Conservation (phyloP, 2,329 filamentous ascomycete species). For the Stachybotrys elegans region DNA sequence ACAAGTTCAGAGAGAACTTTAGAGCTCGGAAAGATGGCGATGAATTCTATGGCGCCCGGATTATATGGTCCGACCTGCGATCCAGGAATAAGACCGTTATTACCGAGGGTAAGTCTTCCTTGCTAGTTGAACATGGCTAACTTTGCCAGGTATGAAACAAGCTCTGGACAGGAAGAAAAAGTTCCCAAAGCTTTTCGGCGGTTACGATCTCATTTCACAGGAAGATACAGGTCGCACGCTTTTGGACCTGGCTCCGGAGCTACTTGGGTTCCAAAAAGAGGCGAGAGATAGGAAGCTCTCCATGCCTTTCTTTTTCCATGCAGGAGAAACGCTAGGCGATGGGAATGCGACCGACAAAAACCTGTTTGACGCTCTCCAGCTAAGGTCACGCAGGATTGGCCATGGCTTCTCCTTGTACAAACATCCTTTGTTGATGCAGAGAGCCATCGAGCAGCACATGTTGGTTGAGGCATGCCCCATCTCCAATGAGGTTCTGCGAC, state of each 20-base stretch:
- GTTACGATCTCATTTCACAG: constrained; percentile 1
- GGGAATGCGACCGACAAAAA: constrained; percentile 59
- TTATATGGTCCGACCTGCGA: too few relatives aligned
- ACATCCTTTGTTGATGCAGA: constrained; percentile 61
- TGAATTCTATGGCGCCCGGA: too few relatives aligned
- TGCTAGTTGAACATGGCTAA: too few relatives aligned
- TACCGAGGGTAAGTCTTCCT: too few relatives aligned
- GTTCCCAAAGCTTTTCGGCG: too few relatives aligned
- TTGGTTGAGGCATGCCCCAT: constrained; percentile 63
- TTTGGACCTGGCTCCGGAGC: background rate
- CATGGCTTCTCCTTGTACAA: constrained; percentile 64
- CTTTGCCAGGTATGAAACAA: too few relatives aligned
- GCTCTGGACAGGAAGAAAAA: too few relatives aligned
- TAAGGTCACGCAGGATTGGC: constrained; percentile 61
- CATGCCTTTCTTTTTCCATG: constrained; percentile 68
- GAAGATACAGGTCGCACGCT: constrained; percentile 1
- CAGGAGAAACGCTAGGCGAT: constrained; percentile 61
- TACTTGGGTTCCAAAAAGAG: constrained; percentile 4
- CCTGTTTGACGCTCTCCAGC: constrained; percentile 61
- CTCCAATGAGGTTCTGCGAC: constrained; percentile 58
- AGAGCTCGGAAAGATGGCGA: too few relatives aligned
- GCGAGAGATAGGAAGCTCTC: background rate
- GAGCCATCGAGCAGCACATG: constrained; percentile 62
- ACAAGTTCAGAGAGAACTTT: too few relatives aligned
- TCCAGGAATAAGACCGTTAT: too few relatives aligned